Evolutionary conservation across 768 basidiomycete genomes (phyloP).

Genomic region (Cystofilobasidium macerans): DNA sequence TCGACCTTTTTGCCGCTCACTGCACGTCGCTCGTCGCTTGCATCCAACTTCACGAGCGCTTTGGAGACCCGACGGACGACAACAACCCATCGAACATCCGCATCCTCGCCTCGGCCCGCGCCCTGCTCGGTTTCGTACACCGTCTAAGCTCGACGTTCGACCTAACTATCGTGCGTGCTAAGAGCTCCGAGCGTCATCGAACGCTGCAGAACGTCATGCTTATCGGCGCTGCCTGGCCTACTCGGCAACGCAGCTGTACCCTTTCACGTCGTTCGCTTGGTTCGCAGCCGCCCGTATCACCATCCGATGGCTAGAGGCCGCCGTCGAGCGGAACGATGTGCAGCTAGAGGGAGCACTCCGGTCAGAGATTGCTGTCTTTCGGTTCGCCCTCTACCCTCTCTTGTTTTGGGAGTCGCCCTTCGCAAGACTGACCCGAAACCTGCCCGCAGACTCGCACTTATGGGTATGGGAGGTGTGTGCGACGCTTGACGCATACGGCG

Average conservation of each 20-base stretch:
- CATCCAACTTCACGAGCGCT: background rate
- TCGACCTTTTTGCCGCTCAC: background rate
- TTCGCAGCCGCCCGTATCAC: background rate
- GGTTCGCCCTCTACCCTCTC: no score
- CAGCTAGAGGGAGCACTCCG: background rate
- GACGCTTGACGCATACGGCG: no score
- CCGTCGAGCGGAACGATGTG: background rate
- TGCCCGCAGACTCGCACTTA: no score
- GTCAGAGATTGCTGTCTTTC: background rate
- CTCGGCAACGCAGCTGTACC: slow-evolving; percentile 8
- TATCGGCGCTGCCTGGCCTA: no score
- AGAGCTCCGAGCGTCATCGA: no score
- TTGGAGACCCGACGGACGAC: background rate
- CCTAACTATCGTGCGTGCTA: background rate
- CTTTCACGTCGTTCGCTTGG: background rate
- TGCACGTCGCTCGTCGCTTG: background rate
- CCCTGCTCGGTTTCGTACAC: background rate
- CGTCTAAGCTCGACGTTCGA: background rate
- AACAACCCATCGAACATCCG: background rate
- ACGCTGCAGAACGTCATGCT: no score
- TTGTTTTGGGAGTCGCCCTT: no score
- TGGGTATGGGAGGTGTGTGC: no score
- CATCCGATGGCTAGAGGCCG: background rate
- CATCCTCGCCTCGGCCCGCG: background rate
- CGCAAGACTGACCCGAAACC: no score